Base-by-base conservation (phyloP, 805 yeast genomes). In the Saccharomyces kudriavzevii region DNA sequence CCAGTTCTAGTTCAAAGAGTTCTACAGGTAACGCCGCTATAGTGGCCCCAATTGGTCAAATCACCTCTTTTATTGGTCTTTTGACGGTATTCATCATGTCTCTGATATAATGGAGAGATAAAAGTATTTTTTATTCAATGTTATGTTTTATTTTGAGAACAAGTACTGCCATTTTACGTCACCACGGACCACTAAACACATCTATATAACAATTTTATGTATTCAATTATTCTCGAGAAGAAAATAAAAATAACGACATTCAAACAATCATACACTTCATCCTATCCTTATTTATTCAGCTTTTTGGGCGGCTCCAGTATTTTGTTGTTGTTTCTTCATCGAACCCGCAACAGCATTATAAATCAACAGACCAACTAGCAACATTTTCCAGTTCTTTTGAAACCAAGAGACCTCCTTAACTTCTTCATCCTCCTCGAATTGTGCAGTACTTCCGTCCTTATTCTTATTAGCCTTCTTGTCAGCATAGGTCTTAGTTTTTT, bases 321-420 rank as follows among this genome's bases (percentile, higher is more conserved):
- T 35, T 46, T 35, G 35, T 25, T 31, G 20, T 49, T 48, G 40
- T 24, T 54, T 35, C 45, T 24, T 29, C 22, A 28, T 10, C 1
- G 20, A 20, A 4, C 48, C 48, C 31, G 49, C 47, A 13, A 59
- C 45, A 10, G 54, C 17, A 45, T 61, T 64, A 50, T 63, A 67
- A 1, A 63, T 40, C 0, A 67, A 54, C 5, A 66, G 46, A 5
- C 69, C 70, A 24, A 68, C 50, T 11, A 64, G 52, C 1, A 68
- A 28, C 51, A 55, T 53, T 52, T 62, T 67, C 72, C 72, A 68
- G 55, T 67, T 67, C 51, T 65, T 63, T 49, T 61, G 64, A 22
- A 66, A 35, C 63, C 67, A 68, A 1, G 65, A 49, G 26, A 54
- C 54, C 4, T 59, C 59, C 20, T 59, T 64, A 5, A 27, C 56